Base-by-base conservation (phyloP, 768 basidiomycete genomes). In the Auriculariales sp. region DNA sequence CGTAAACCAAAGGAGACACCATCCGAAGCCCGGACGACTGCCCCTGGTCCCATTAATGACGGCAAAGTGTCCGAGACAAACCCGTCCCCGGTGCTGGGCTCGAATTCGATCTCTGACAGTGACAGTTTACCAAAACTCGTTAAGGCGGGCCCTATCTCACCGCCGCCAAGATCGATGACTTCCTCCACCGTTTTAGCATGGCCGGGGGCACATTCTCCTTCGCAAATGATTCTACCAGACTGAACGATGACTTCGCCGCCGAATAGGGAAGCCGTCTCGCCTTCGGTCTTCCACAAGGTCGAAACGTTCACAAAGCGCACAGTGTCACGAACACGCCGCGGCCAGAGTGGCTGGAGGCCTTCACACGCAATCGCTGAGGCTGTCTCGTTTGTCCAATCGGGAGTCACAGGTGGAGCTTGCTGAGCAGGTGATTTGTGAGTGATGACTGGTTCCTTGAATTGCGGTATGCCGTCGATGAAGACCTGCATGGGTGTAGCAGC, bases 31-130 rank as follows among this genome's bases (percentile, higher is more conserved):
- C 72, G 70, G 1, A 78, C 65, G 2, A 85, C 59, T 57, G 2
- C 66, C 57, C 63, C 65, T 25, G 61, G 59, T 0, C 56, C 62
- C 12, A 67, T 49, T 30, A 74, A 53, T 2, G 50, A 51, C 4
- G 73, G 73, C 10, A 81, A 60, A 28, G 81, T 73, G 53, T 83
- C 82, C 46, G 68, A 70, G 7, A 77, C 69, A 1, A 56, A 50
- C 2, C 88, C 89, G 59, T 91, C 85, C 31, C 68, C 73, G 0
- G 88, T 90, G 2, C 78, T 78, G 10, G 71, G 63, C 61, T 91
- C 90, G 45, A 69, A 62, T 25, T 68, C 59, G 28, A 92, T 89
- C 55, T 84, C 77, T 49, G 75, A 69, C 48, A 88, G 60, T 1
- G 87, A 61, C n/a, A n/a, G n/a, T 5, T 76, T 66, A 2, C 85